Evolutionary conservation across 1,284 basidiomycete genomes (phyloP), one percentile per base, ranked within the genome.

Genomic region (Leccinum variabile): DNA sequence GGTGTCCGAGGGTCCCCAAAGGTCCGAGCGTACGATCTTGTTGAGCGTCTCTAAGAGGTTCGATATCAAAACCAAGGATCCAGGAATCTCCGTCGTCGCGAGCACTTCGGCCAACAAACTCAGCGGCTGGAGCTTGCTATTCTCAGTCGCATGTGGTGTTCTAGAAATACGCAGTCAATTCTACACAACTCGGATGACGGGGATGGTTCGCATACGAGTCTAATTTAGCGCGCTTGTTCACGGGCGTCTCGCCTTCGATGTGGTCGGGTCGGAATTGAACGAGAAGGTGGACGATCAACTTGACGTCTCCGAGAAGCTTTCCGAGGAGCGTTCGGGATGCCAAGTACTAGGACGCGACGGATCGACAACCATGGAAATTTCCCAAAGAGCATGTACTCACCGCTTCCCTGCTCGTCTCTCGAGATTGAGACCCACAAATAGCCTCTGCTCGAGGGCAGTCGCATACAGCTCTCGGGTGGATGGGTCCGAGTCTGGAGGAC

Each of bases 1-100:
- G 28, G 87, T 81, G 55, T 93, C 91, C n/a, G 82, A 80, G 28
- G 81, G 78, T 2, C 79, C 72, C 28, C 80, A 69, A 5, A 82
- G 73, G 4, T 82, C 72, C 13, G 81, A 79, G 62, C 68, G 73
- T 3, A 91, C 78, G 6, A 94, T 81, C 55, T 82, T 83, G 63
- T 84, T 87, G 46, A 97, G 80, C 1, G 88, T 87, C 58, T 94
- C 90, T 59, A 97, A 81, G 7, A 97, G 80, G 57, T 81, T 82
- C 0, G 89, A 84, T 32, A 96, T 80, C 39, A 97, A 81, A 41
- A 90, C 85, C 35, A 89, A 78, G 11, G 90, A 89, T 22, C 86
- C 88, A 0, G 88, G 84, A 32, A 95, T 77, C 11, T 83, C 73
- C 59, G 82, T 82, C 32, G 87, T 82, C 49, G 83, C 84, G 9